These are phyloP conservation scores for Rhodotorula sp. DNA, from an alignment of 1,284 basidiomycete species.

Conservation along the genomic window DNA sequence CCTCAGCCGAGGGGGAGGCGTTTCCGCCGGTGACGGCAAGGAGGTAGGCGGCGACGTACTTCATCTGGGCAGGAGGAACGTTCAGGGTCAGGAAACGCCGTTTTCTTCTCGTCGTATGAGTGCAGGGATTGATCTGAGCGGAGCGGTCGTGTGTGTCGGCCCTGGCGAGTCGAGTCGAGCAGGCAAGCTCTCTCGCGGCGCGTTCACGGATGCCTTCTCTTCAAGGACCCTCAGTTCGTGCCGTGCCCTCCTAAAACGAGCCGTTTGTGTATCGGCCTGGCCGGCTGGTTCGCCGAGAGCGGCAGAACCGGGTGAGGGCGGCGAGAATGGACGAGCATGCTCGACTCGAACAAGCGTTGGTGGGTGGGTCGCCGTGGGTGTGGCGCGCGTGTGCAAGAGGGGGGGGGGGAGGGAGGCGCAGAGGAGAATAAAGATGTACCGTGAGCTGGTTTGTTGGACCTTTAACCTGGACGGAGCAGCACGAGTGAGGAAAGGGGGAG, in stretches of 20 bases:
- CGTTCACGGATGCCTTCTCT: too few species aligned
- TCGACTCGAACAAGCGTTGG: background rate
- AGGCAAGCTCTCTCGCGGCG: too few species aligned
- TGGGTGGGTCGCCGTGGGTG: background rate
- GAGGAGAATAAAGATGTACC: background rate
- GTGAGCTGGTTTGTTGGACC: constrained; percentile 11
- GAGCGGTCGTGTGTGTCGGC: background rate
- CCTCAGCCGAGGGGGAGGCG: constrained; percentile 74
- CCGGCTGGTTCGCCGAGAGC: too few species aligned
- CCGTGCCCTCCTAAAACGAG: background rate
- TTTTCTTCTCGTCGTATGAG: background rate
- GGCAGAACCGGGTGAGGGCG: background rate
- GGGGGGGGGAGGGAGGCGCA: background rate
- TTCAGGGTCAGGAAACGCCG: background rate
- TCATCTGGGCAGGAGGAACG: constrained; percentile 46
- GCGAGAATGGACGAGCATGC: background rate
- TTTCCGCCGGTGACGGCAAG: constrained; percentile 96
- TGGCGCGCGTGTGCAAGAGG: background rate
- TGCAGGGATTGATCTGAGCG: background rate
- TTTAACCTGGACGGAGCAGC: constrained; percentile 4
- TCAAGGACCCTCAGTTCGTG: background rate
- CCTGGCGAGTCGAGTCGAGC: too few species aligned
- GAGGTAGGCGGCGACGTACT: constrained; percentile 95
- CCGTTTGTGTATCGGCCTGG: background rate
- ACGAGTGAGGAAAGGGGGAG: background rate